phyloP scores from a whole-genome alignment of 2,329 filamentous ascomycete species.

The Colletotrichum truncatum region DNA sequence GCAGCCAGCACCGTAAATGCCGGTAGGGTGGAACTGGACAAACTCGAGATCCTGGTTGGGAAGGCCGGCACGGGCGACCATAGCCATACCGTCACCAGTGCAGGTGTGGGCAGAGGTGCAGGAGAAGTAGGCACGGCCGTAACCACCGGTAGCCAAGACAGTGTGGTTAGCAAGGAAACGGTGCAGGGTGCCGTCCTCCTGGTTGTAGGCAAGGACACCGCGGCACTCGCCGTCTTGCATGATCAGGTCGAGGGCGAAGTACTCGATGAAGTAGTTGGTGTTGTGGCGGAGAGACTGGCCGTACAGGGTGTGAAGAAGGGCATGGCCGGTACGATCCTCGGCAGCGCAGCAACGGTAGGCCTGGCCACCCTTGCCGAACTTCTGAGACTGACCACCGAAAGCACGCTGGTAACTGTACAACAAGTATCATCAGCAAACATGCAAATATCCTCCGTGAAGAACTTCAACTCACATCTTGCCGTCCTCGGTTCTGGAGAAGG shows the following conservation, averaged over 20 bases:
- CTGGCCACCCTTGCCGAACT: slow-evolving; percentile 96
- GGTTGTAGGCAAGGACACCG: slow-evolving; percentile 97
- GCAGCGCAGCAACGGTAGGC: slow-evolving; percentile 97
- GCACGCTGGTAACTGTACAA: slow-evolving; percentile 86
- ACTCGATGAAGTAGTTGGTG: slow-evolving; percentile 99
- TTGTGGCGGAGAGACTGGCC: slow-evolving; percentile 97
- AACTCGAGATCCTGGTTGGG: slow-evolving; percentile 99
- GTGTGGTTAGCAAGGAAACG: slow-evolving; percentile 97
- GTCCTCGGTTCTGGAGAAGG: slow-evolving; percentile 95
- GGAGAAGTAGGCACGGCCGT: slow-evolving; percentile 97
- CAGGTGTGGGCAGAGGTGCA: slow-evolving; percentile 98
- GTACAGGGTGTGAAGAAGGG: slow-evolving; percentile 97
- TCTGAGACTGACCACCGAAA: slow-evolving; percentile 96
- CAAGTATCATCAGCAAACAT: slow-evolving; percentile 34
- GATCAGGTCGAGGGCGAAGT: slow-evolving; percentile 95
- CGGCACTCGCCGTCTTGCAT: slow-evolving; percentile 98
- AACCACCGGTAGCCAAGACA: slow-evolving; percentile 95
- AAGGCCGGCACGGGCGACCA: slow-evolving; percentile 97
- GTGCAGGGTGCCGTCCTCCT: slow-evolving; percentile 97
- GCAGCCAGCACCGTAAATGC: slow-evolving; percentile 98
- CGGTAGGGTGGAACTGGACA: slow-evolving; percentile 98
- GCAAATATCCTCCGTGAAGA: no score
- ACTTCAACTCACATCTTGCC: slow-evolving; percentile 81
- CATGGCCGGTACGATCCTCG: slow-evolving; percentile 96
- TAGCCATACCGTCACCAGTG: slow-evolving; percentile 99